Evolutionary conservation across 805 yeast species (phyloP).

Genomic region (Kazachstania bromeliacearum): DNA sequence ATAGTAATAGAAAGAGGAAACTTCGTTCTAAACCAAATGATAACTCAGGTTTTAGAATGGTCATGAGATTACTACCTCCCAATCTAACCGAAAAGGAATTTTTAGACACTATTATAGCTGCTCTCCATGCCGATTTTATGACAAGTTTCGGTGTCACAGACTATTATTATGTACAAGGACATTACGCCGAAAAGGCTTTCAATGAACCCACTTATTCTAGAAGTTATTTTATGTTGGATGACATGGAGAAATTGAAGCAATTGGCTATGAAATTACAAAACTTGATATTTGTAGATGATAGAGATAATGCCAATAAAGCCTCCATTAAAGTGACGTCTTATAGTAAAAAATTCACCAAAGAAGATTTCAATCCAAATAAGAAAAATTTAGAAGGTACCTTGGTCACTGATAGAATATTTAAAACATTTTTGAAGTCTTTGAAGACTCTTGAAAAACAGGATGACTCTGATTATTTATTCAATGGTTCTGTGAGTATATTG

Average conservation of each 20-base stretch:
- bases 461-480: slow-evolving; percentile 15
- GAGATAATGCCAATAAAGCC: slow-evolving; percentile 17
- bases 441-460: slow-evolving; percentile 14
- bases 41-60: slow-evolving; percentile 19
- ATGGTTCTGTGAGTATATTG: slow-evolving; percentile 23
- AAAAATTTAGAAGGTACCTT: slow-evolving; percentile 26
- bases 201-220: slow-evolving; percentile 35
- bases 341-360: slow-evolving; percentile 10
- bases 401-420: slow-evolving; percentile 23
- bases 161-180: slow-evolving; percentile 27
- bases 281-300: slow-evolving; percentile 26
- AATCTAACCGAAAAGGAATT: slow-evolving; percentile 30
- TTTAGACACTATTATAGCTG: slow-evolving; percentile 4
- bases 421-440: slow-evolving; percentile 26
- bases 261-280: slow-evolving; percentile 27
- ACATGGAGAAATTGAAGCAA: slow-evolving; percentile 21
- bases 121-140: slow-evolving; percentile 6
- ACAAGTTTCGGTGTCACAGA: slow-evolving; percentile 26
- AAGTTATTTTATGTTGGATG: slow-evolving; percentile 34
- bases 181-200: slow-evolving; percentile 20
- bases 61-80: slow-evolving; percentile 39
- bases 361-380: slow-evolving; percentile 6
- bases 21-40: slow-evolving; percentile 5
- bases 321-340: slow-evolving; percentile 17
- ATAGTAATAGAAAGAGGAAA: slow-evolving; percentile 5